phyloP scores from a whole-genome alignment of 2,329 filamentous ascomycete species.

The Botrytis deweyae region DNA sequence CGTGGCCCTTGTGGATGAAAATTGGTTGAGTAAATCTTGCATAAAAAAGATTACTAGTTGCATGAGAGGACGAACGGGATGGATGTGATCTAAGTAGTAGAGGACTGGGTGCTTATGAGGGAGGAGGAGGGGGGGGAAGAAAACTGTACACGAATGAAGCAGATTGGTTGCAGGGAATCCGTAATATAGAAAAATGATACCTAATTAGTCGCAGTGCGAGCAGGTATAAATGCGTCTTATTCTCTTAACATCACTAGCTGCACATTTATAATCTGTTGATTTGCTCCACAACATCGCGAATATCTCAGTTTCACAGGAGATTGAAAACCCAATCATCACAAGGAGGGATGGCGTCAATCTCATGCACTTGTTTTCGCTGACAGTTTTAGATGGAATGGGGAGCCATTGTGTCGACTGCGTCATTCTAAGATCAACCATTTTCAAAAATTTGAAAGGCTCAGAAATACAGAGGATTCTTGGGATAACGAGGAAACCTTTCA shows the following conservation, averaged over 20 bases:
- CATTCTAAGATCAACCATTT: not conserved
- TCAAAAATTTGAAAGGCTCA: not conserved
- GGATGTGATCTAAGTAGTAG: not conserved
- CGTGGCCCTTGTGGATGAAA: slow-evolving; percentile 10
- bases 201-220: not conserved
- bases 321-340: not conserved
- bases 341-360: not conserved
- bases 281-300: not conserved
- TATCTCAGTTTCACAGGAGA: not conserved
- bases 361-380: not conserved
- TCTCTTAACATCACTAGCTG: not conserved
- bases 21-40: not conserved
- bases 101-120: not conserved
- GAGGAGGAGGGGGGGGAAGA: not conserved
- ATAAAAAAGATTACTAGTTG: slow-evolving; percentile 6
- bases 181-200: slow-evolving; percentile 21
- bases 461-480: not conserved
- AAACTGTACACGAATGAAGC: slow-evolving; percentile 17
- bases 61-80: not conserved
- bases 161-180: slow-evolving; percentile 8
- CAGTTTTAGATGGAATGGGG: not conserved
- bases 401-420: not conserved
- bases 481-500: not conserved
- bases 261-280: not conserved
- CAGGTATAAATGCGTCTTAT: not conserved